Evolutionary conservation across 495 filamentous ascomycete genomes (phyloP), one percentile per base, ranked within the genome.

Genomic region (Neurospora sp.): DNA sequence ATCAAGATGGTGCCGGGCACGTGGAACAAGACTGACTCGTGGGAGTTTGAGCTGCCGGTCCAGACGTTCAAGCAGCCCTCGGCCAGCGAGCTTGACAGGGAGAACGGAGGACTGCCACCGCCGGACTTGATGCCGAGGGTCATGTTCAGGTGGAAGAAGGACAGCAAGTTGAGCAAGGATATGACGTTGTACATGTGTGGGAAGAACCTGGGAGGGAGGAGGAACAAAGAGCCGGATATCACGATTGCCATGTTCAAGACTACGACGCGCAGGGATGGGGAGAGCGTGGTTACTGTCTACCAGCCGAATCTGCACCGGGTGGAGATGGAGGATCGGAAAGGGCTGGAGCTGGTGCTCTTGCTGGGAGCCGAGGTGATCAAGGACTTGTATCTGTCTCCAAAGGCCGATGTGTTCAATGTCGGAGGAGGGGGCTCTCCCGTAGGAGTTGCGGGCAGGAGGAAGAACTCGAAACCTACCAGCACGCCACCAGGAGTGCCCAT

Each of bases 291-390:
- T 39, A 96, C 95, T 16, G 83, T 99, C 48, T 97, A 97, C 82
- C 91, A 98, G 82, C 92, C 95, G 20, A 98, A 98, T 78, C 84
- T 98, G 38, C 90, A 91, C 65, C 86, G 96, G 1, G 92, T 98
- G 5, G 94, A 98, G 48, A 90, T 98, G 76, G 95, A 98, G 79
- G 96, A 99, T 81, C 89, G 91, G 72, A 99, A 98, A 80, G 96
- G 96, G 4, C 83, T 98, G 7, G 96, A 99, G 81, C 86, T 98
- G 2, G 92, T 95, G 0, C 80, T 98, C 4, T 78, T 99, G n/a
- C 84, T 99, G 5, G 86, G 90, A 37, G 91, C 94, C 1, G 89
- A 92, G 46, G 92, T 94, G 11, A 96, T 98, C 74, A 89, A 91
- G 35, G 96, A 98, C 73, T 87, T 98, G 20, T 98, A 91, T 82